phyloP scores from a whole-genome alignment of 2,329 filamentous ascomycete species.

The Colletotrichum brevisporum region DNA sequence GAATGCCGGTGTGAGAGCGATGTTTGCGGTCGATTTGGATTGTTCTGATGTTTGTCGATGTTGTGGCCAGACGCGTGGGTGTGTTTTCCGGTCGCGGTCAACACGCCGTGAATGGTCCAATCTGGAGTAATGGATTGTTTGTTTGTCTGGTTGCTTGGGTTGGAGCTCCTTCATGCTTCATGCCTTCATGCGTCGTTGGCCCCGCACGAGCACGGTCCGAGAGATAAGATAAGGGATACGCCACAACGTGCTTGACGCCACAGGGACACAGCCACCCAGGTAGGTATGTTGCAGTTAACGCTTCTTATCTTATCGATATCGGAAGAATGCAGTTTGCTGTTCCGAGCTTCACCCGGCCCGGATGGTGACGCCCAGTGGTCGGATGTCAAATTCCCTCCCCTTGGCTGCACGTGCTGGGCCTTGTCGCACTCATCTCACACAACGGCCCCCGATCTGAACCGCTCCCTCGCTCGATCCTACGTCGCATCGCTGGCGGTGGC shows the following conservation, averaged over 20 bases:
- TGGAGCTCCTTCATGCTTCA: constrained; percentile 38
- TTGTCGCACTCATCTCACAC: constrained; percentile 8
- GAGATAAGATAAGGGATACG: constrained; percentile 1
- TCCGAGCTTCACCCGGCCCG: not conserved
- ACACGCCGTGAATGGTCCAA: constrained; percentile 26
- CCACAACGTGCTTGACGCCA: constrained; percentile 26
- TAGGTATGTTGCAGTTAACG: rapidly evolving
- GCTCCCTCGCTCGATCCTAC: constrained; percentile 24
- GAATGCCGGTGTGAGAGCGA: constrained; percentile 2
- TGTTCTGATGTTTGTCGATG: constrained; percentile 6
- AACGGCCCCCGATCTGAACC: constrained; percentile 21
- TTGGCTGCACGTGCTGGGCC: constrained; percentile 2
- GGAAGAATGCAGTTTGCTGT: not conserved
- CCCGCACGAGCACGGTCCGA: constrained; percentile 2
- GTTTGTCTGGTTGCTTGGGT: constrained; percentile 25
- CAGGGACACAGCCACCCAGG: not conserved
- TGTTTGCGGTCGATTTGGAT: constrained; percentile 1
- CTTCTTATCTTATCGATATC: constrained; percentile 8
- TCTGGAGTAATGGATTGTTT: constrained; percentile 11
- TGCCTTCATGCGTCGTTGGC: constrained; percentile 34
- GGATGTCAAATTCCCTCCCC: not conserved
- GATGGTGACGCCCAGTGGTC: too few species aligned
- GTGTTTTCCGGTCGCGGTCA: constrained; percentile 23
- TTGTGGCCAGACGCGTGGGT: constrained; percentile 22
- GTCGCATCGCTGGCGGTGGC: constrained; percentile 24